Evolutionary conservation across 257 asterid species (phyloP).

Genomic region (Cordia subcordata): DNA sequence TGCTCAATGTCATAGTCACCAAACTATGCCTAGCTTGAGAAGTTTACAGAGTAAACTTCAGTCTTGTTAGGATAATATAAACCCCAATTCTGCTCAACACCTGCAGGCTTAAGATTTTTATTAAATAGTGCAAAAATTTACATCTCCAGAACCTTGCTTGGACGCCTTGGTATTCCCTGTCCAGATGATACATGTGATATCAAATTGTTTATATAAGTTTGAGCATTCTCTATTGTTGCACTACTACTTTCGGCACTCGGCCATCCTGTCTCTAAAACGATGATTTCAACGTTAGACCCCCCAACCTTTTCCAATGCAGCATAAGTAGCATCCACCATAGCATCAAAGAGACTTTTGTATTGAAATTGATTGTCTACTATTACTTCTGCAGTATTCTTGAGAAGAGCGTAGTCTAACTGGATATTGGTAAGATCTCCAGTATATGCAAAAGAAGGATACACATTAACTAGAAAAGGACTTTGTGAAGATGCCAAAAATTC

Average conservation of each 20-base stretch:
- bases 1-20: too few relatives aligned
- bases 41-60: constrained; percentile 36
- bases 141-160: constrained; percentile 24
- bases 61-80: constrained; percentile 26
- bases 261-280: constrained; percentile 64
- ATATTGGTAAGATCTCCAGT: constrained; percentile 16
- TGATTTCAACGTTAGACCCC: constrained; percentile 10
- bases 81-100: constrained; percentile 33
- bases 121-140: constrained; percentile 43
- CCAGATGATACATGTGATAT: constrained; percentile 22
- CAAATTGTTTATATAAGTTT: constrained; percentile 35
- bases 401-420: constrained; percentile 28
- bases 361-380: background rate
- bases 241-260: constrained; percentile 37
- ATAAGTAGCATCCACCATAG: constrained; percentile 40
- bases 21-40: background rate
- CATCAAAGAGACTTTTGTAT: constrained; percentile 40
- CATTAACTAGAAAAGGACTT: constrained; percentile 29
- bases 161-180: constrained; percentile 40
- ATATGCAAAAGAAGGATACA: constrained; percentile 37
- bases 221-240: constrained; percentile 30
- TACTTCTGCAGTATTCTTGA: background rate
- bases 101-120: constrained; percentile 27
- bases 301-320: constrained; percentile 43
- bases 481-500: constrained; percentile 13